Evolutionary conservation across 306 rosid genomes (phyloP), one percentile per base, ranked within the genome.

Genomic region (Cajanus cajan): DNA sequence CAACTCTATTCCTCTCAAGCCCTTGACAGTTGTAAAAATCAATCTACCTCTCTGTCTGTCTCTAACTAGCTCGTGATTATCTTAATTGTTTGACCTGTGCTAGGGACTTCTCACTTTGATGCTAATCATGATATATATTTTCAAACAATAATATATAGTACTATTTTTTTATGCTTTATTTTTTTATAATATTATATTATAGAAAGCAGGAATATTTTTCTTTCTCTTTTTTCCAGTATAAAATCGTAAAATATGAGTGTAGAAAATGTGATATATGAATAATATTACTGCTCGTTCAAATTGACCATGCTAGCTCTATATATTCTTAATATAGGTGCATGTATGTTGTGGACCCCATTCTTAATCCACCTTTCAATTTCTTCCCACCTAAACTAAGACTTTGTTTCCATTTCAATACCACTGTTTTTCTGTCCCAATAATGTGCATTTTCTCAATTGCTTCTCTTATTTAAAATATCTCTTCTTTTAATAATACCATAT

Each of bases 301-400:
- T 51, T 79, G 68, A 63, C 55, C 41, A 41, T 71, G 71, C 67
- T 52, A 65, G 43, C 34, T 28, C 67, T 6, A 51, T 51, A 51
- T 51, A 48, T 74, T 65, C 51, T 52, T 47, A 62, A 71, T 7
- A 61, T 48, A 21, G 74, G 61, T 71, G 78, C 67, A 68, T 37
- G 77, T 70, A 71, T 79, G 22, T 44, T 37, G 82, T 36, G 89
- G 81, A 78, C 68, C 84, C 86, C 86, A 52, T 62, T 80, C 57
- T 71, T 78, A 64, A 82, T 86, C 91, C 51, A 78, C 76, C 80
- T 84, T 81, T 79, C 81, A 68, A 73, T 82, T 76, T 86, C 76
- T 47, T 82, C 91, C 72, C 84, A 91, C 93, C 96, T 91, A 91
- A 90, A 86, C 85, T 47, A 82, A 73, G 96, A 91, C 96, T 87